Base-by-base conservation (phyloP, 192 early-diverging fungal genomes). In the Podila verticillata region DNA sequence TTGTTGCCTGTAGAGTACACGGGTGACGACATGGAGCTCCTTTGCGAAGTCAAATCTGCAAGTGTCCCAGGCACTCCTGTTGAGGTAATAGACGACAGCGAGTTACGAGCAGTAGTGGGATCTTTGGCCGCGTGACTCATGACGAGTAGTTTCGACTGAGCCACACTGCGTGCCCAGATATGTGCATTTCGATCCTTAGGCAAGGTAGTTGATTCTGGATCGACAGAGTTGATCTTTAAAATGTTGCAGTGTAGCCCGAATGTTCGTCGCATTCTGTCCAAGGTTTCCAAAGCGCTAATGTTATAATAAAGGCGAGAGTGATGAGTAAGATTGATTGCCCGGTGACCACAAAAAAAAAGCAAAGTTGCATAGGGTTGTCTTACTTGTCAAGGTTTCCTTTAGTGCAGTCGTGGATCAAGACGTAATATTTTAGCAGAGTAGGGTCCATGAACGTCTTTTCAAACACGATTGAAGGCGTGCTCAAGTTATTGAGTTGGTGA, bases 361-460 rank as follows among this genome's bases (percentile, higher is more conserved):
- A 24, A 22, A 39, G 31, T 30, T 19, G 48, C 9, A 65, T 44
- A 28, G 15, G 1, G 9, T 54, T n/a, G 13, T 39, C 74, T 79
- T 85, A 84, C 91, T 86, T 90, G 70, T 71, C 89, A 12, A 88
- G 31, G 31, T 81, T 84, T 30, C 87, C 79, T 61, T 72, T 74
- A 31, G 88, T 69, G 24, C 87, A 87, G 69, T 99, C 98, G 77
- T 99, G 95, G 7, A 98, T 73, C 20, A 99, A 75, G 31, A 98
- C 77, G 70, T 93, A 95, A 78, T 93, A 93, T 60, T 93, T 88
- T n/a, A 96, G 73, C 35, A 96, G 73, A 63, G 88, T 89, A 9
- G 92, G 86, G n/a, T 96, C 95, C 62, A 96, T 84, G 81, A 87
- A 97, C 15, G 92, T 86, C 62, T 87, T 88, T 26, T 92, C 86